phyloP scores from a whole-genome alignment of 192 early-diverging fungal species.

The Dissophora ornata region DNA sequence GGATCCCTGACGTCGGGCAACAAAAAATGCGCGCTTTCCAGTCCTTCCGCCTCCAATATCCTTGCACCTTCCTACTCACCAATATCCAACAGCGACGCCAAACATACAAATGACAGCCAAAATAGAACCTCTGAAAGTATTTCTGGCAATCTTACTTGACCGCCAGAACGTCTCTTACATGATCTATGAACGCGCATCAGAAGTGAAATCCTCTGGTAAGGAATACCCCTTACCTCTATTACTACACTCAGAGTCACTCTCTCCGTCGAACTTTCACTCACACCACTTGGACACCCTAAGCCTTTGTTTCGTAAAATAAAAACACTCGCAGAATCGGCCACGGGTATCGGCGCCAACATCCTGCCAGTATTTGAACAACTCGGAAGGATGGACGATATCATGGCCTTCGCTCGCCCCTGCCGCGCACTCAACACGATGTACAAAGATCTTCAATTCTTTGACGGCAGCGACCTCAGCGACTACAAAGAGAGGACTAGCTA shows the following conservation, averaged over 20 bases:
- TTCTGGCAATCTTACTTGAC: conserved; percentile 4
- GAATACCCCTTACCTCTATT: not conserved
- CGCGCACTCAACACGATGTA: not conserved
- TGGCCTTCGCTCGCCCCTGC: conserved; percentile 5
- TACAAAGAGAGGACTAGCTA: conserved; percentile 6
- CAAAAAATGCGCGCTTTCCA: too few species aligned
- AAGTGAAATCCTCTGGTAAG: conserved; percentile 15
- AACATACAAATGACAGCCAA: too few species aligned
- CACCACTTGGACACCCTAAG: too few species aligned
- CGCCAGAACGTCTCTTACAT: conserved; percentile 9
- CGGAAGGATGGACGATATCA: not conserved
- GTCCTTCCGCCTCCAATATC: too few species aligned
- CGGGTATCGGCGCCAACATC: conserved; percentile 19
- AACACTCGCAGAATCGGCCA: conserved; percentile 8
- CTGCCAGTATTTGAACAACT: conserved; percentile 11
- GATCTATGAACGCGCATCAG: conserved; percentile 15
- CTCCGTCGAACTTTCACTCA: too few species aligned
- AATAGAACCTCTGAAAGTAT: not conserved
- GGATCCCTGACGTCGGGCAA: too few species aligned
- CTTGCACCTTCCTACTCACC: too few species aligned
- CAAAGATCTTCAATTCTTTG: not conserved
- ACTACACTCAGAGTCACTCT: too few species aligned
- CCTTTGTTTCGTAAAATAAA: too few species aligned
- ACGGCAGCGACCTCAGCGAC: not conserved
- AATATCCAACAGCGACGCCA: too few species aligned